Percentiles rank a stretch among this genome's conserved stretches.
These are phyloP conservation scores for Colletotrichum salicis DNA, from an alignment of 2,329 filamentous ascomycete genomes.

Conservation along the genomic window DNA sequence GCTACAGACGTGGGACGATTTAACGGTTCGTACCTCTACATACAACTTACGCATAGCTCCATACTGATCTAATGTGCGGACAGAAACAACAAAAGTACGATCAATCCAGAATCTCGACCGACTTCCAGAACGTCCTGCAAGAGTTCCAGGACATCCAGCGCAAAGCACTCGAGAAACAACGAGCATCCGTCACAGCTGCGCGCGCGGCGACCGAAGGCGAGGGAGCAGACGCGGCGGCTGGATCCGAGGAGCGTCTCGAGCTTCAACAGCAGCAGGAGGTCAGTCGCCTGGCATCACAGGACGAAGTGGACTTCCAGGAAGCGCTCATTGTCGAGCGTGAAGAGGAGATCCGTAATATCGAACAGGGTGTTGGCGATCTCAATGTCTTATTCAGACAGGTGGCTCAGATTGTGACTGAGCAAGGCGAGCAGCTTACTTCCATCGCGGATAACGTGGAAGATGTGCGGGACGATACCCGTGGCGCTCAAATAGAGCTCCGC, in stretches of 20 bases:
- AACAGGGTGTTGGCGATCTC: slow-evolving; percentile 93
- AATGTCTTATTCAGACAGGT: slow-evolving; percentile 98
- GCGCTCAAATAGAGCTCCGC: slow-evolving; percentile 86
- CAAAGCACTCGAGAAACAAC: slow-evolving; percentile 89
- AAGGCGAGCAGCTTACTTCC: slow-evolving; percentile 87
- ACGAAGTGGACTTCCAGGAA: slow-evolving; percentile 98
- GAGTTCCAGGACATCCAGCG: slow-evolving; percentile 96
- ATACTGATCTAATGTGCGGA: neutral
- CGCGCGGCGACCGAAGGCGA: slow-evolving; percentile 77
- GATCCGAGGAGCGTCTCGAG: slow-evolving; percentile 47
- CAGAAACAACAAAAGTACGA: slow-evolving; percentile 96
- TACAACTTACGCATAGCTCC: neutral
- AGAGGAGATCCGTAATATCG: slow-evolving; percentile 95
- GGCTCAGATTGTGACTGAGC: slow-evolving; percentile 95
- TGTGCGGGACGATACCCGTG: slow-evolving; percentile 82
- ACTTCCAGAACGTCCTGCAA: slow-evolving; percentile 87
- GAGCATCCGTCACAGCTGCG: slow-evolving; percentile 84
- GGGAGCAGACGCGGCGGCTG: slow-evolving; percentile 40
- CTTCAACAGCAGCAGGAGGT: slow-evolving; percentile 78
- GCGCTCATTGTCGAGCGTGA: slow-evolving; percentile 95
- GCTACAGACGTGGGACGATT: slow-evolving; percentile 86
- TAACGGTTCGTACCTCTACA: slow-evolving; percentile 68
- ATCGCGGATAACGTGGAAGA: slow-evolving; percentile 90
- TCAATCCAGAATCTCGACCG: slow-evolving; percentile 91
- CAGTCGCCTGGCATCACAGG: slow-evolving; percentile 84